Evolutionary conservation across 345 rosid species (phyloP), one percentile per base, ranked within the genome.

Genomic region (Acer campestre): DNA sequence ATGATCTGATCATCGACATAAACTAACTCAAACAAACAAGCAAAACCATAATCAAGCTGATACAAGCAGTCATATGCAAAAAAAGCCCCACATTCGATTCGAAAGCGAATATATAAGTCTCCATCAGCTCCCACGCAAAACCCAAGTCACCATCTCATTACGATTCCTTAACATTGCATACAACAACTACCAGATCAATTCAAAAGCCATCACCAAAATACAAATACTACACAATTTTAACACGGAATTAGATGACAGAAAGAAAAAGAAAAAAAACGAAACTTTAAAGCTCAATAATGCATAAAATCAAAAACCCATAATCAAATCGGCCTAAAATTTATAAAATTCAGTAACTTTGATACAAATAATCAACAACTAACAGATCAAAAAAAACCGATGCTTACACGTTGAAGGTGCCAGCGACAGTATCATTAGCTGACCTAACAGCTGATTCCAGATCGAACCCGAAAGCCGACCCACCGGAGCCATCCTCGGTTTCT

Each of bases 401-500:
- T 89, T 80, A 95, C 98, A 90, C 95, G 48, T 77, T 86, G 88
- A 95, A 89, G 80, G 98, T 90, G 53, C 95, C 98, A 48, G 92
- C 61, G 80, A 95, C 91, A 55, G 90, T 85, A 73, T 90, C 94
- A 77, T 86, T 87, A 73, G 98, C 92, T 65, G 97, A 89, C 82
- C 94, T 85, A 82, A 92, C 92, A 38, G 98, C 95, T 49, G 97
- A 70, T 88, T 91, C 97, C 59, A 94, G 85, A 81, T 92, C 97
- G 75, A 94, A 92, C 3, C 88, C 93, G 16, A 85, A 83, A 67
- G 81, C 85, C 25, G 85, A n/a, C 4, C 80, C 73, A n/a, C 80
- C 73, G 23, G 77, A 80, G 56, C 79, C 74, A 23, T 85, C 91
- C 2, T 82, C 87, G 56, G 86, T 49, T 29, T 88, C 89, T 73